Evolutionary conservation across 1,284 basidiomycete species (phyloP).

Genomic region (Leccinum pallidistipes): DNA sequence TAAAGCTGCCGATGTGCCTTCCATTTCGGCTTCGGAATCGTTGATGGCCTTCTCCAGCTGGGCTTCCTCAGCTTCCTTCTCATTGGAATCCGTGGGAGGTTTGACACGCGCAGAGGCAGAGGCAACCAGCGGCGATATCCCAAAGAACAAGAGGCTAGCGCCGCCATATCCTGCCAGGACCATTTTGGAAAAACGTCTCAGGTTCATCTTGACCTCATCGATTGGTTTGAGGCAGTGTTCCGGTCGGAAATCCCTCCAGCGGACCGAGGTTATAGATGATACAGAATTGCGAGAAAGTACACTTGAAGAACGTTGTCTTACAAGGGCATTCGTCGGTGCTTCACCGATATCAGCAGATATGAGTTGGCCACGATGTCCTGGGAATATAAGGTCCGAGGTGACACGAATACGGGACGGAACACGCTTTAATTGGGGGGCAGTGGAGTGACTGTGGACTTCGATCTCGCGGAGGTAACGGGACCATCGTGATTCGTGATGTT

Average conservation of each 20-base stretch:
- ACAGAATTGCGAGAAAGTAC: conserved; percentile 34
- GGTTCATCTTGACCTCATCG: conserved; percentile 59
- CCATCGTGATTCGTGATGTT: conserved; percentile 74
- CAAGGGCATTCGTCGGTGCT: conserved; percentile 37
- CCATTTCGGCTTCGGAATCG: conserved; percentile 65
- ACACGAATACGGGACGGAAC: conserved; percentile 60
- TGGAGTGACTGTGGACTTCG: conserved; percentile 50
- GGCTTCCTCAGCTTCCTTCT: conserved; percentile 54
- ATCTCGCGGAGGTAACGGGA: conserved; percentile 65
- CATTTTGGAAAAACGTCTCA: conserved; percentile 75
- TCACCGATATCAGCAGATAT: conserved; percentile 73
- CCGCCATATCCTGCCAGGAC: conserved; percentile 80
- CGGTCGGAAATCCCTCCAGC: conserved; percentile 25
- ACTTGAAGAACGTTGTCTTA: conserved; percentile 25
- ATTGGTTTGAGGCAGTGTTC: conserved; percentile 41
- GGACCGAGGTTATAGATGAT: conserved; percentile 31
- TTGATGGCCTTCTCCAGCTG: conserved; percentile 64
- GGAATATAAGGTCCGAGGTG: conserved; percentile 65
- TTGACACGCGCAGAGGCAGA: conserved; percentile 28
- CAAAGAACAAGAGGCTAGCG: conserved; percentile 75
- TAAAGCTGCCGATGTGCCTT: conserved; percentile 42
- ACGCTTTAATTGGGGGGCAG: conserved; percentile 33
- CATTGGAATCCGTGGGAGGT: conserved; percentile 33
- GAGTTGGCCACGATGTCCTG: conserved; percentile 62
- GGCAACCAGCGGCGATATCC: conserved; percentile 51